Base-by-base conservation (phyloP, 345 rosid genomes). In the Murraya paniculata region DNA sequence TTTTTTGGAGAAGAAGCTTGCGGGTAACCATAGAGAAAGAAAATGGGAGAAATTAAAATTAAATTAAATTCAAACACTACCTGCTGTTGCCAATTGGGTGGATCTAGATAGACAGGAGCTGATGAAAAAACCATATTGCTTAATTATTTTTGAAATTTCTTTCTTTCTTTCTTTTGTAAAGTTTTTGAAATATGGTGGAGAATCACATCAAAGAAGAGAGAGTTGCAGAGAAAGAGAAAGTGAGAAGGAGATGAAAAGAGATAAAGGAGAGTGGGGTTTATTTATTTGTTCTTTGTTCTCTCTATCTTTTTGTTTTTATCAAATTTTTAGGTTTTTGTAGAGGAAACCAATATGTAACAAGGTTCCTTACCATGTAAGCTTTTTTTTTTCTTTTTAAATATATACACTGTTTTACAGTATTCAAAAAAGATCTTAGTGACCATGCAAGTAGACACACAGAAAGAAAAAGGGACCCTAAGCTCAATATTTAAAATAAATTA, bases 61-160 rank as follows among this genome's bases (percentile, higher is more conserved):
- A 60, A 65, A 72, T 28, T 36, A 74, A 56, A 65, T 35, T 21
- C 45, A 77, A 67, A 27, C 68, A 68, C 13, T 73, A 88, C 93
- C 90, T 87, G 89, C 90, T 87, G 89, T 19, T 80, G 91, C 95
- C 95, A 90, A 82, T 81, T 85, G 78, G 89, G 88, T 67, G 88
- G 89, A 89, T 89, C 94, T 71, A 88, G 81, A 83, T 88, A 89
- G 83, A 82, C 72, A 56, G 91, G 91, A 87, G 79, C 64, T 53
- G 95, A 89, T 62, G 91, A 74, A 85, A 88, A 91, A 83, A 79
- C 89, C 94, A 91, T 91, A 81, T 82, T 79, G 60, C 25, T 74
- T 72, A 73, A 19, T 53, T 53, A 53, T 53, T 53, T 18, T 53
- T 53, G 57, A 53, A 53, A 53, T 76, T 79, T 71, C 66, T 79